Base-by-base conservation (phyloP, 495 filamentous ascomycete genomes). In the Penicillium samsonianum region DNA sequence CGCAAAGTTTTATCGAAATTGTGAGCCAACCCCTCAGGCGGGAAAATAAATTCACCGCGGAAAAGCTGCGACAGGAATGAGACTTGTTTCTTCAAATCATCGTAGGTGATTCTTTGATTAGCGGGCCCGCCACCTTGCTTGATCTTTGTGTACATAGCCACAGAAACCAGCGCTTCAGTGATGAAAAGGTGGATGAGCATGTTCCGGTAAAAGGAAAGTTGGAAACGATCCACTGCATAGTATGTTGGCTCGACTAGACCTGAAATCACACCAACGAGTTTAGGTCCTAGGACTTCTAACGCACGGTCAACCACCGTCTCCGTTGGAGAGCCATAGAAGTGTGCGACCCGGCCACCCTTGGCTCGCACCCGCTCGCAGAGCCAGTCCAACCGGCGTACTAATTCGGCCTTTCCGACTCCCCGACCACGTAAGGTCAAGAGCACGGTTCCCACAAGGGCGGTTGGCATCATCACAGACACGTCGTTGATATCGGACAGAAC, bases 181-280 rank as follows among this genome's bases (percentile, higher is more conserved):
- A 98, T 92, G 69, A 98, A 98, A 2, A 98, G 83, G 67, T 98
- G 94, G 50, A 98, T 98, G 1, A 92, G 95, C 93, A 97, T 97
- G 70, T 98, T 98, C 41, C 94, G 87, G 71, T 98, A 98, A 73
- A 98, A 98, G 1, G 90, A 94, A 9, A 98, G 82, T 65, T 98
- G 93, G 75, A 98, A 98, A 49, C 92, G 83, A 70, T 98, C 94
- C 26, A 96, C 91, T 3, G 94, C 93, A 63, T 89, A 95, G 68
- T 89, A 97, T 0, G 92, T 96, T 12, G 88, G 87, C 67, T 98
- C 94, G 0, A 86, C 87, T 14, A 98, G 73, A 3, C 87, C 91
- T 43, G 86, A 78, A 1, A 95, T 83, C 1, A 86, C 73, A 5
- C 92, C 91, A 1, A 98, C 90, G 4, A 98, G 82, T 55, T 91